Evolutionary conservation across 1,284 basidiomycete species (phyloP), one percentile per base, ranked within the genome.

Genomic region (Veloboletus limbatus): DNA sequence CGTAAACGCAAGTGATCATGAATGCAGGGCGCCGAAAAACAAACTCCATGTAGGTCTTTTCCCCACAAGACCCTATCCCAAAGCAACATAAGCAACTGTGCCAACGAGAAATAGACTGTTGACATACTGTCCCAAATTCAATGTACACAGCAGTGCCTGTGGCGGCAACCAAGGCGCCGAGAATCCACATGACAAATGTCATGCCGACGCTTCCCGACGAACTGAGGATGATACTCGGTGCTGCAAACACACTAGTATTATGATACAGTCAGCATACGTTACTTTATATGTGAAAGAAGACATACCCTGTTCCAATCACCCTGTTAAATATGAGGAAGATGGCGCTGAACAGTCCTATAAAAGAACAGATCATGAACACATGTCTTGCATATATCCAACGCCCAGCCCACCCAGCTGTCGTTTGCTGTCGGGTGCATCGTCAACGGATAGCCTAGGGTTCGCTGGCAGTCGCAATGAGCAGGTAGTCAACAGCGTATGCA

Each of bases 11-110:
- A 3, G 81, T 81, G 6, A 70, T 70, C 45, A 89, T 65, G 54
- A 80, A 84, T 47, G 71, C 75, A 6, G 87, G 87, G 14, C 70
- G 69, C 32, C 77, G 72, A 62, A 78, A 89, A 22, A 87, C 77
- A 56, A 74, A 85, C 49, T 88, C 85, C 26, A 89, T 67, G 55
- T 89, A 90, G 45, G 82, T 84, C 68, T 87, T 87, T 69, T 89
- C 87, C 14, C 82, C 87, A 3, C 87, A 5, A 86, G 68, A n/a
- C 77, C 82, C 82, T 85, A 22, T 21, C 32, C 4, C 37, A 35
- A 3, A 6, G 33, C 7, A 27, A 36, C 7, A 35, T 33, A 18
- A 25, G n/a, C n/a, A n/a, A 21, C n/a, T 4, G 11, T 38, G 11
- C 2, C 17, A 20, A 30, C 11, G 25, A 22, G 18, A 14, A n/a